These are phyloP conservation scores for Aspergillus clavatus DNA, from an alignment of 2,329 filamentous ascomycete genomes.

Conservation along the genomic window DNA sequence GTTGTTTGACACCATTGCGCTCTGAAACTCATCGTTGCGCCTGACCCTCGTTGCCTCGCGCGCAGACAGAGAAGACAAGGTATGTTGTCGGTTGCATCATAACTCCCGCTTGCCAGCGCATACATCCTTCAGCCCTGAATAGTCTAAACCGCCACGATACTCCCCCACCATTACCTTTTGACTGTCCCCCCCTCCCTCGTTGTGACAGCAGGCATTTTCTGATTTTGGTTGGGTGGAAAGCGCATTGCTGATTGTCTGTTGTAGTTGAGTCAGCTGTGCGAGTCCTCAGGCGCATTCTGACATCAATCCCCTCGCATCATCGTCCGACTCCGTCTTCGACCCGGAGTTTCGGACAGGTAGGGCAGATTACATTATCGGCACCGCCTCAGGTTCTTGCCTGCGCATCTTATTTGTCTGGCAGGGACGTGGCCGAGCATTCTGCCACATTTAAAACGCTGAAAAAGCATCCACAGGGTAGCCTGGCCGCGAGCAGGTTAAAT, in stretches of 20 bases:
- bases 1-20: conserved; percentile 2
- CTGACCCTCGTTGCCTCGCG: conserved; percentile 9
- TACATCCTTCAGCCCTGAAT: conserved; percentile 31
- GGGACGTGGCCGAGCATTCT: conserved; percentile 23
- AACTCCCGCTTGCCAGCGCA: conserved; percentile 37
- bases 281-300: conserved; percentile 23
- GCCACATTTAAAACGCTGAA: conserved; percentile 15
- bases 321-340: conserved; percentile 12
- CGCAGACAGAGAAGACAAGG: conserved; percentile 22
- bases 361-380: conserved; percentile 21
- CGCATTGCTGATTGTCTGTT: conserved; percentile 20
- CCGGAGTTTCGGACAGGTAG: conserved; percentile 11
- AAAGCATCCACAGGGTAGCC: conserved; percentile 17
- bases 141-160: conserved; percentile 27
- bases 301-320: conserved; percentile 20
- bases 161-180: conserved; percentile 16
- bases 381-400: conserved; percentile 25
- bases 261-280: conserved; percentile 23
- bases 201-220: conserved; percentile 27
- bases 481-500: conserved; percentile 18
- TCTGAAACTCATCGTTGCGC: neutral
- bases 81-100: conserved; percentile 34
- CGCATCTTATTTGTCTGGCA: conserved; percentile 13
- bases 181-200: conserved; percentile 9
- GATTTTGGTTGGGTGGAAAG: conserved; percentile 14